Base-by-base conservation (phyloP, 1,284 basidiomycete species). In the Microbotryum intermedium region DNA sequence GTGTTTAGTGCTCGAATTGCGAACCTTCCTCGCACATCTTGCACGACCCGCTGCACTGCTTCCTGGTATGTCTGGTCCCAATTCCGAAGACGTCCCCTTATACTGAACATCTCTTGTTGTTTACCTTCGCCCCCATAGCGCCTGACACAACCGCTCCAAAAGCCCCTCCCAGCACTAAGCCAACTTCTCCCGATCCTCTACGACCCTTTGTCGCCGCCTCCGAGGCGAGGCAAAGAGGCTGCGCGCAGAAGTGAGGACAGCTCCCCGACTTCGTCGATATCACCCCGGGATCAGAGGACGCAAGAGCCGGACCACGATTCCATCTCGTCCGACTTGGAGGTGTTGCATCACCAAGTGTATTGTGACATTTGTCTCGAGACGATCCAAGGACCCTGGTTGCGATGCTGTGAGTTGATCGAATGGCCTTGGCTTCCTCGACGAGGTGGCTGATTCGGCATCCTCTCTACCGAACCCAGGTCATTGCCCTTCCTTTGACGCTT, bases 401-500 rank as follows among this genome's bases (percentile, higher is more conserved):
- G 55, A 7, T 63, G 61, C 55, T 63, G 61, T 58, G 26, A 44
- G 55, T 28, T 50, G 1, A 23, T 26, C 43, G 20, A 13, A 10
- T 25, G 2, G 7, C 26, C 46, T n/a, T 28, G 20, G 10, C 43
- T 7, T 9, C 43, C n/a, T 23, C 13, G 13, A 16, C 9, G 25
- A 25, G 4, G 20, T 20, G 9, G 0, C 43, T 45, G 10, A 4
- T 16, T 8, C 43, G 11, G 21, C 6, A 10, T 16, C 1, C 2
- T 18, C 21, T n/a, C 13, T 11, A 0, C 28, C 4, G 5, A 43
- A 20, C 16, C 21, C 52, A 61, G 60, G 55, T 11, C 61, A 63
- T 48, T 63, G 61, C 48, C 53, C 55, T 3, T 50, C 47, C 3
- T 63, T 54, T 49, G 61, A 63, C 49, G 48, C 59, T 8, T 63